A percentile compares a stretch with the other conserved stretches of the same genome.
Evolutionary conservation across 1,284 basidiomycete species (phyloP).

Genomic region (Pseudozyma thailandica): DNA sequence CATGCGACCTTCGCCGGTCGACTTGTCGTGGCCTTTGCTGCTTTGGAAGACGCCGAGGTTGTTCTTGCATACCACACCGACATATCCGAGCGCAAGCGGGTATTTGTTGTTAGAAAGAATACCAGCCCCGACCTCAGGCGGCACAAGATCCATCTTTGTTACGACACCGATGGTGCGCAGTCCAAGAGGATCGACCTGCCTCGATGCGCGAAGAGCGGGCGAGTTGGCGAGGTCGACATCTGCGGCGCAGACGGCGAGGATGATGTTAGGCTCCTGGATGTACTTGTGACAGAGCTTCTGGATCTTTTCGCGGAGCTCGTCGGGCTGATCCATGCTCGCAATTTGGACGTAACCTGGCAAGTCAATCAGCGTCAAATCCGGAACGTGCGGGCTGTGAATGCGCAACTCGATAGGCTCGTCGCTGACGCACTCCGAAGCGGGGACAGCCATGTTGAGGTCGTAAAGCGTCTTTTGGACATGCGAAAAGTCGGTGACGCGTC

Average conservation of each 20-base stretch:
- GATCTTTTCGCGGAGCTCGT: conserved; percentile 92
- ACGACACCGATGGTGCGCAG: conserved; percentile 95
- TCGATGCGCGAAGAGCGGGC: conserved; percentile 89
- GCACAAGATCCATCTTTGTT: conserved; percentile 98
- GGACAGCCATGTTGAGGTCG: conserved; percentile 93
- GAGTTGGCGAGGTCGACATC: conserved; percentile 99
- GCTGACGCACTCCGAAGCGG: conserved; percentile 87
- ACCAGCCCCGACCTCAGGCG: conserved; percentile 80
- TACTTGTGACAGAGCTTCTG: conserved; percentile 90
- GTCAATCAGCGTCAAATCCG: conserved; percentile 96
- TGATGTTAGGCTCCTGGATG: conserved; percentile 96
- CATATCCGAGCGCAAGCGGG: conserved; percentile 95
- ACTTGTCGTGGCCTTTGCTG: conserved; percentile 50
- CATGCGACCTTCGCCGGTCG: conserved; percentile 56
- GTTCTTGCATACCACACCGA: conserved; percentile 85
- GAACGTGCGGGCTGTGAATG: conserved; percentile 94
- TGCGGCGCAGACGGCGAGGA: conserved; percentile 95
- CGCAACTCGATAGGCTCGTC: conserved; percentile 95
- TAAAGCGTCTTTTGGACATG: conserved; percentile 91
- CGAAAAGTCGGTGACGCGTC: conserved; percentile 87
- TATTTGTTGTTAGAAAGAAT: conserved; percentile 92
- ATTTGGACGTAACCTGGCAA: conserved; percentile 98
- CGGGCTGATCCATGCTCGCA: conserved; percentile 92
- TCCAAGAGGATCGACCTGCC: conserved; percentile 93
- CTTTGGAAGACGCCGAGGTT: conserved; percentile 49